Evolutionary conservation across 2,329 filamentous ascomycete species (phyloP).

Genomic region (Tolypocladium sp.): DNA sequence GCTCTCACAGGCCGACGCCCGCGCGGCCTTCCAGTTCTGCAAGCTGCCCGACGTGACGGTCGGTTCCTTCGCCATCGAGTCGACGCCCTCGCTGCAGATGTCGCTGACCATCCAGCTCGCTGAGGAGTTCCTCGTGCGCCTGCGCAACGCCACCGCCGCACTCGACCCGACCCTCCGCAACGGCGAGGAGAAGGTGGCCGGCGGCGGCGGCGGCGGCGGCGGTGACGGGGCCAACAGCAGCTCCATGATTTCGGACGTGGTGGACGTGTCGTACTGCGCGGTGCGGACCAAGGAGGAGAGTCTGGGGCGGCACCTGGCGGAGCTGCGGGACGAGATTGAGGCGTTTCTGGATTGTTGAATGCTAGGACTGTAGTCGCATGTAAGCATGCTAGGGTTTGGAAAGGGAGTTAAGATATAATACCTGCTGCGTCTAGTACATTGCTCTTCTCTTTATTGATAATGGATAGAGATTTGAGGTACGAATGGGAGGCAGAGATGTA

Average conservation of each 20-base stretch:
- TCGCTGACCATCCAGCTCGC: conserved; percentile 31
- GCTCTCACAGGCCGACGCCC: conserved; percentile 16
- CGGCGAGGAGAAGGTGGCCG: conserved; percentile 1
- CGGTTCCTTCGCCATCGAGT: conserved; percentile 29
- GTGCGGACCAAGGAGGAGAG: conserved; percentile 24
- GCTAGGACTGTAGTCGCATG: not conserved
- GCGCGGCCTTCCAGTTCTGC: conserved; percentile 23
- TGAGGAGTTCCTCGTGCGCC: conserved; percentile 27
- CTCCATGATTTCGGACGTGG: conserved; percentile 23
- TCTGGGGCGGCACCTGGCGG: conserved; percentile 20
- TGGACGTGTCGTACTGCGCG: conserved; percentile 18
- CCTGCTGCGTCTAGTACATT: not conserved
- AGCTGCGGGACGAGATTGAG: conserved; percentile 23
- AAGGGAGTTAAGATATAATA: not conserved
- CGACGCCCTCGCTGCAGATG: conserved; percentile 30
- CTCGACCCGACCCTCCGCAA: conserved; percentile 14
- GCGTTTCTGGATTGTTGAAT: conserved; percentile 14
- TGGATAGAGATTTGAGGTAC: not conserved
- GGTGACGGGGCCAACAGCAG: conserved; percentile 9
- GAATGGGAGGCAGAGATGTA: not conserved
- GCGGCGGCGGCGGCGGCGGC: not conserved
- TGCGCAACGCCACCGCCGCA: conserved; percentile 20
- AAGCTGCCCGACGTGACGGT: conserved; percentile 31
- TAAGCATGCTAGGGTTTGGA: not conserved
- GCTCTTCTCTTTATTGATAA: not conserved